A percentile compares a stretch with the other conserved stretches of the same genome.
Evolutionary conservation across 257 asterid species (phyloP).

Genomic region (Gentiana macrophylla): DNA sequence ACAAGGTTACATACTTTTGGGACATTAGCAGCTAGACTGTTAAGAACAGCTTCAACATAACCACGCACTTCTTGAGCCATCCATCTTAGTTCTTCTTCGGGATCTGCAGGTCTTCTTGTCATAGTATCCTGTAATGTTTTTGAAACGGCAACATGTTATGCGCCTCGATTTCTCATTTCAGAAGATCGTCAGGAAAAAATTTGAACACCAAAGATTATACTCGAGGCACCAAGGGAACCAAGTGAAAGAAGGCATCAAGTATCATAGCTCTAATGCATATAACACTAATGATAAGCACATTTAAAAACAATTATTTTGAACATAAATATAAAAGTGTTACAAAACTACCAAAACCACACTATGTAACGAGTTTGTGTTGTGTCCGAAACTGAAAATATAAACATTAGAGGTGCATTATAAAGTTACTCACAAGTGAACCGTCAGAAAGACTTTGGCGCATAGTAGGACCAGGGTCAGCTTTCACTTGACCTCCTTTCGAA

Average conservation of each 20-base stretch:
- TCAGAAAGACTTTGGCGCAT: conserved; percentile 80
- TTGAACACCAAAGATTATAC: not conserved
- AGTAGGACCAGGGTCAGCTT: conserved; percentile 52
- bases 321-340: not conserved
- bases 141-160: not conserved
- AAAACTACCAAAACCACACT: not conserved
- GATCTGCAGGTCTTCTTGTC: conserved; percentile 84
- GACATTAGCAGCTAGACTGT: conserved; percentile 92
- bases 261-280: not conserved
- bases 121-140: conserved; percentile 51
- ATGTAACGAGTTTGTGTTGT: no score
- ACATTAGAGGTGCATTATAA: not conserved
- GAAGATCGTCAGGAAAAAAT: not conserved
- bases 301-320: not conserved
- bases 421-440: conserved; percentile 75
- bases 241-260: not conserved
- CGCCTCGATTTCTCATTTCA: not conserved
- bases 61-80: conserved; percentile 98
- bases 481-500: conserved; percentile 84
- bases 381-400: no score
- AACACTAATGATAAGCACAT: not conserved
- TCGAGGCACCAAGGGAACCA: not conserved
- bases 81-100: conserved; percentile 97
- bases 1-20: conserved; percentile 51
- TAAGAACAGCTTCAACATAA: conserved; percentile 91